These are phyloP conservation scores for Xerocomellus chrysenteron DNA, from an alignment of 768 basidiomycete genomes.

Conservation along the genomic window DNA sequence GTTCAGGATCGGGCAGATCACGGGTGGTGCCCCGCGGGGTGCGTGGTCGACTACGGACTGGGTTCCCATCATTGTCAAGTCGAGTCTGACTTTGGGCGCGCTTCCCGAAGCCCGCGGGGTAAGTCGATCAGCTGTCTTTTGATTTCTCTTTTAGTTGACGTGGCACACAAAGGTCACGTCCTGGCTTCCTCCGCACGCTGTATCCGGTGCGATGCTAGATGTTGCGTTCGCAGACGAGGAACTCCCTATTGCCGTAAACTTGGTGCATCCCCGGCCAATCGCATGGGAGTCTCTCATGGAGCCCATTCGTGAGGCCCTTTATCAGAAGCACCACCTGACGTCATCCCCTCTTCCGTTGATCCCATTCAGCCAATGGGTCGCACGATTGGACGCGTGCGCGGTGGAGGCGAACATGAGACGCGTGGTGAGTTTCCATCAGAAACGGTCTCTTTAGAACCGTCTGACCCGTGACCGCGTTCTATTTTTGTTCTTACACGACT, in stretches of 20 bases:
- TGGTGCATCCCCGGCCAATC: slow-evolving; percentile 36
- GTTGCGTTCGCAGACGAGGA: slow-evolving; percentile 24
- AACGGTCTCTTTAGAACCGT: slow-evolving; percentile 19
- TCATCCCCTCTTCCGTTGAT: slow-evolving; percentile 28
- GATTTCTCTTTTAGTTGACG: background rate
- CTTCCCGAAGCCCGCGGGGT: slow-evolving; percentile 34
- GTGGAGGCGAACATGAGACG: slow-evolving; percentile 23
- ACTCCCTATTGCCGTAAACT: slow-evolving; percentile 25
- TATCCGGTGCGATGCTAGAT: slow-evolving; percentile 28
- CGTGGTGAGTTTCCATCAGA: slow-evolving; percentile 29
- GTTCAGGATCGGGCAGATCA: slow-evolving; percentile 39
- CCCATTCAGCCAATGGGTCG: slow-evolving; percentile 38
- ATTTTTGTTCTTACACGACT: background rate
- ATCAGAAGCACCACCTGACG: slow-evolving; percentile 9
- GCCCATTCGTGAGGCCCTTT: slow-evolving; percentile 19
- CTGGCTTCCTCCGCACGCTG: slow-evolving; percentile 32
- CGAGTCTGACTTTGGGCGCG: slow-evolving; percentile 29
- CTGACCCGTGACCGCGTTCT: slow-evolving; percentile 34
- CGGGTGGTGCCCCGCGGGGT: slow-evolving; percentile 34
- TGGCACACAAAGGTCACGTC: slow-evolving; percentile 18
- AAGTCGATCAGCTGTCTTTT: slow-evolving; percentile 2
- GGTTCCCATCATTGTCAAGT: slow-evolving; percentile 39
- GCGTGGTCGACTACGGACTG: slow-evolving; percentile 38
- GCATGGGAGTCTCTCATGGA: slow-evolving; percentile 26
- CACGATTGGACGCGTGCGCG: slow-evolving; percentile 16